These are phyloP conservation scores for Meyerozyma guilliermondii DNA, from an alignment of 1,139 yeast species.

Conservation along the genomic window DNA sequence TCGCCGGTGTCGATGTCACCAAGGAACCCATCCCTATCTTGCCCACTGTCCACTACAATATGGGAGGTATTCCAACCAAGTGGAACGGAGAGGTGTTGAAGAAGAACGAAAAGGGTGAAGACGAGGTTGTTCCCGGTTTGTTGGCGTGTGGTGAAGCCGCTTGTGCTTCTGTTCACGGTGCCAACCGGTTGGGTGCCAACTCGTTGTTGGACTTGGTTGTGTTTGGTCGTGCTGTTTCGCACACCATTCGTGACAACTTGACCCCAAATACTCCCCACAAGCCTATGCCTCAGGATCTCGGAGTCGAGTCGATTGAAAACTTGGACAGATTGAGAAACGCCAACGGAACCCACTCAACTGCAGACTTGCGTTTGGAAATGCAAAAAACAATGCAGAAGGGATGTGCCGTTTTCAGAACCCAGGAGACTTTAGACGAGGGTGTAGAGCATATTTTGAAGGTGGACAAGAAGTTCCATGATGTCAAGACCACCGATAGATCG, in stretches of 20 bases:
- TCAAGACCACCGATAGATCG: constrained; percentile 90
- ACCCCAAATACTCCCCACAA: constrained; percentile 86
- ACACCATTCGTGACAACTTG: constrained; percentile 79
- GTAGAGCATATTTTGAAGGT: constrained; percentile 72
- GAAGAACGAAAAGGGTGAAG: constrained; percentile 82
- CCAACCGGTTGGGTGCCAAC: constrained; percentile 98
- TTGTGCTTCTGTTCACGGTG: constrained; percentile 98
- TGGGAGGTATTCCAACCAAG: constrained; percentile 99
- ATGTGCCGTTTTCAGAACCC: constrained; percentile 94
- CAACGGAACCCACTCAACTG: constrained; percentile 73
- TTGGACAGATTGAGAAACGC: constrained; percentile 88
- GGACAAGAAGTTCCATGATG: constrained; percentile 61
- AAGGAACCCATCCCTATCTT: constrained; percentile 98
- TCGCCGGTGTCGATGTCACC: constrained; percentile 98
- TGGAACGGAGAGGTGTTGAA: constrained; percentile 95
- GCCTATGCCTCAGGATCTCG: constrained; percentile 74
- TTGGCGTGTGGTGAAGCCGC: constrained; percentile 99
- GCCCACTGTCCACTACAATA: constrained; percentile 98
- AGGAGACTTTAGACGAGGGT: constrained; percentile 89
- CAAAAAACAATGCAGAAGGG: constrained; percentile 96
- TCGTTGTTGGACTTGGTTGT: constrained; percentile 96
- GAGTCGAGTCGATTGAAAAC: constrained; percentile 84
- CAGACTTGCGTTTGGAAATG: constrained; percentile 87
- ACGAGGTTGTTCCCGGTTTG: constrained; percentile 87
- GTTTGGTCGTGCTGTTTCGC: constrained; percentile 97